phyloP scores from a whole-genome alignment of 331 rosid genomes.

The Rosa hybrid region DNA sequence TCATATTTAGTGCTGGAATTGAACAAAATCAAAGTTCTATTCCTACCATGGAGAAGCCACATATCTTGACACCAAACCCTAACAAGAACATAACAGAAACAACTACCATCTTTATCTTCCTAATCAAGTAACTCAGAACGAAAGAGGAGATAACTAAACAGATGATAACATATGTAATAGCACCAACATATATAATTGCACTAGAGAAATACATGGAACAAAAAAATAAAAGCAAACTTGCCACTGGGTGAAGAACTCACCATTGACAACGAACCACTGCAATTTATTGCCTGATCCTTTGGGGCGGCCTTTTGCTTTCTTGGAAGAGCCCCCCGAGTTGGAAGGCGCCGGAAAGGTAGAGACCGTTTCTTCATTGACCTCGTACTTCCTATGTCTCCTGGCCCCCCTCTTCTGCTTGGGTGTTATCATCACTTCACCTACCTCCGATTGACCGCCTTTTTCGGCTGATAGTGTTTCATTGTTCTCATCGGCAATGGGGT shows the following conservation, averaged over 20 bases:
- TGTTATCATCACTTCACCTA: too few relatives aligned
- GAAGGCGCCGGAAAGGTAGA: neutral
- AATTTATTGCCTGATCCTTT: conserved; percentile 46
- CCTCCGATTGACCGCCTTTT: too few relatives aligned
- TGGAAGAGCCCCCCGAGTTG: neutral
- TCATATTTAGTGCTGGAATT: too few relatives aligned
- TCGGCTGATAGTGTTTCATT: too few relatives aligned
- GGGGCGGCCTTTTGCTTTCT: conserved; percentile 53
- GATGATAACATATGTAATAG: too few relatives aligned
- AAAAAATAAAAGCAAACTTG: neutral
- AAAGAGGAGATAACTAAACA: too few relatives aligned
- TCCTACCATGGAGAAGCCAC: too few relatives aligned
- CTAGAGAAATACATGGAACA: neutral
- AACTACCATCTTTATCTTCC: neutral
- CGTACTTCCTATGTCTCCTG: conserved; percentile 41
- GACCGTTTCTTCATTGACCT: neutral
- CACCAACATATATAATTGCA: too few relatives aligned
- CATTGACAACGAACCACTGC: conserved; percentile 47
- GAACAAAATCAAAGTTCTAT: too few relatives aligned
- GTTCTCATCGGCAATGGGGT: too few relatives aligned
- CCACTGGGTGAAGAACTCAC: conserved; percentile 28
- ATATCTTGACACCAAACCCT: too few relatives aligned
- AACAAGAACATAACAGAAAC: neutral
- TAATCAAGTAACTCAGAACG: neutral
- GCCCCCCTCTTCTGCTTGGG: conserved; percentile 40